Evolutionary conservation across 2,329 filamentous ascomycete genomes (phyloP).

Genomic region (Zymoseptoria tritici): DNA sequence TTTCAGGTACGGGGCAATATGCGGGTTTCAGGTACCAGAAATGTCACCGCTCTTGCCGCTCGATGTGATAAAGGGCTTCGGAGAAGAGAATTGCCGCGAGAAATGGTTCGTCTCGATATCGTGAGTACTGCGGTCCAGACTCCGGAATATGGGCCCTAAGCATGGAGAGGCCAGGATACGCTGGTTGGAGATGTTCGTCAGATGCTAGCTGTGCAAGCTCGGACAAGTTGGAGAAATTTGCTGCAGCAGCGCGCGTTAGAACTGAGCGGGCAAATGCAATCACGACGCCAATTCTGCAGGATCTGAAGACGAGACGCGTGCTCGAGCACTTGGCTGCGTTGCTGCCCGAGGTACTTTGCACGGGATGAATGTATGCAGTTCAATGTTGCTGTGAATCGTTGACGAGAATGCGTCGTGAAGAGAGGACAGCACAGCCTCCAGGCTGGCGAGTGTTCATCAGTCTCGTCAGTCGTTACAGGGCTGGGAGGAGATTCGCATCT

Average conservation of each 20-base stretch:
- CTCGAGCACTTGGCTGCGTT: background rate
- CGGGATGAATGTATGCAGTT: background rate
- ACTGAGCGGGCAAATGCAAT: background rate
- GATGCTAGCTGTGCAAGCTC: background rate
- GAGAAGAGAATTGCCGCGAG: background rate
- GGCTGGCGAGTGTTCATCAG: background rate
- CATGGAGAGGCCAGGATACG: background rate
- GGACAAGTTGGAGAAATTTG: background rate
- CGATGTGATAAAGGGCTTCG: no score
- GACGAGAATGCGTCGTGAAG: no score
- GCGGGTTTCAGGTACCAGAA: no score
- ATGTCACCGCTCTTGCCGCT: no score
- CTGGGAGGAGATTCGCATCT: background rate
- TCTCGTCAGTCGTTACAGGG: background rate
- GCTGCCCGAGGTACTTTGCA: background rate
- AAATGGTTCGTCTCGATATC: background rate
- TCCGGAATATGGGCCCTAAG: background rate
- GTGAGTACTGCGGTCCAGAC: background rate
- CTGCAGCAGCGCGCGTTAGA: background rate
- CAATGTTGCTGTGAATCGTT: background rate
- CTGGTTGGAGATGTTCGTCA: background rate
- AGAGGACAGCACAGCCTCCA: no score
- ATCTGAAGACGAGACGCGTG: background rate
- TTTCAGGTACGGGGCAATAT: no score
- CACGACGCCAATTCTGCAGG: background rate